Base-by-base conservation (phyloP, 2,329 filamentous ascomycete genomes). In the Rosellinia necatrix region DNA sequence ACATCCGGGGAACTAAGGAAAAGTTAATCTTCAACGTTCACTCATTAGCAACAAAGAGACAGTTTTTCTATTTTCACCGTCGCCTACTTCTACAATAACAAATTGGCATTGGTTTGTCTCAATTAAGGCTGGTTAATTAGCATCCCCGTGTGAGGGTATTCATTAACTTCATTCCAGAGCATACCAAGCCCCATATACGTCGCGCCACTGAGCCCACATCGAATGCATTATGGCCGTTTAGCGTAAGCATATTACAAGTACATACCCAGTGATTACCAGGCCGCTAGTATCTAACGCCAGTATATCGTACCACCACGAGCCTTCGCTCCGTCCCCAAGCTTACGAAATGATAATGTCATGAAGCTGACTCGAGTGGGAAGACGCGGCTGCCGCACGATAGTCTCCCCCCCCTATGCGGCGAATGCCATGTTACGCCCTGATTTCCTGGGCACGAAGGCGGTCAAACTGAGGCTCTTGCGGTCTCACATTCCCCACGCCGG, bases 401-500 rank as follows among this genome's bases (percentile, higher is more conserved):
- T 7, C 8, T 21, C 32, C 22, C 50, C 19, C 22, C 50, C 19
- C 27, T 25, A 25, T 25, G 34, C 19, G 29, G 12, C 38, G 27
- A 12, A 46, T 41, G 15, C n/a, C n/a, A n/a, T n/a, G 22, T 30
- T 21, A 43, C 35, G 21, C 22, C 25, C 22, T 49, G 46, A 25
- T 43, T 24, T 32, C 21, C 9, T 9, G 25, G 12, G 15, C 4
- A 21, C 2, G 4, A 8, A 4, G 46, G 32, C 8, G 47, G 47
- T 44, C 6, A 21, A 44, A 29, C 32, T 53, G 54, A 50, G 46
- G 55, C 50, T 54, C 34, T 37, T 47, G 17, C 34, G 30, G 55
- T 58, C 50, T 58, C 55, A 47, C 34, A 35, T 49, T 58, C 50
- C 53, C 55, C 41, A 49, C 12, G 27, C 19, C 24, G 30, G 2